A percentile compares a stretch with the other conserved stretches of the same genome.
These are phyloP conservation scores for Pythium rhizo-oryzae DNA, from an alignment of 352 stramenopile genomes.

Conservation along the genomic window DNA sequence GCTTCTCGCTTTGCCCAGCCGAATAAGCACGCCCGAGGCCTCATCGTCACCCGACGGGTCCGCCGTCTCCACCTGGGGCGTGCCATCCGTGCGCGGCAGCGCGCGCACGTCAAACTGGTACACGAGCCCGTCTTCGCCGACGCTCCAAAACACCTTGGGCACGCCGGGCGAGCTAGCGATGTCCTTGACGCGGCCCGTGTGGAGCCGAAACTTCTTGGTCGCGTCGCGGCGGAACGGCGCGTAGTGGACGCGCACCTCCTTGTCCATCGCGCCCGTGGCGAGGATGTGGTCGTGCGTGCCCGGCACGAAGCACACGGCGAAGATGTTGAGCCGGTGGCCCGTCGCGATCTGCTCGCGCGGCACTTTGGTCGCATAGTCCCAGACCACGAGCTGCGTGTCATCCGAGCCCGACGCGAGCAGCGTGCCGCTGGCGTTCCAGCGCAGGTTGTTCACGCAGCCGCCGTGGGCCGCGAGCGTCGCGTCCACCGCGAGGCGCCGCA, in stretches of 20 bases:
- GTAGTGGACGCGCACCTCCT: conserved; percentile 86
- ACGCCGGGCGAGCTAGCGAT: conserved; percentile 65
- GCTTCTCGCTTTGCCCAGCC: conserved; percentile 57
- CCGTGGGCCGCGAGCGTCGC: conserved; percentile 53
- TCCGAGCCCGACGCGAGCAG: conserved; percentile 84
- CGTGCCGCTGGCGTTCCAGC: conserved; percentile 73
- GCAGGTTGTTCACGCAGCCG: conserved; percentile 87
- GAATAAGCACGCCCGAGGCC: conserved; percentile 61
- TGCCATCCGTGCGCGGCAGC: conserved; percentile 45
- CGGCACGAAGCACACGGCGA: conserved; percentile 86
- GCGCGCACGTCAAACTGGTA: conserved; percentile 83
- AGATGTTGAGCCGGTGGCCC: conserved; percentile 85
- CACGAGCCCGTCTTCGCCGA: conserved; percentile 82
- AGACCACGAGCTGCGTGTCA: conserved; percentile 79
- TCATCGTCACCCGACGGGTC: conserved; percentile 30
- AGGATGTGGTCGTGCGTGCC: conserved; percentile 81
- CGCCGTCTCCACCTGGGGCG: neutral
- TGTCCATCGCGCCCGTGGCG: conserved; percentile 79
- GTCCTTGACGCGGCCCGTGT: conserved; percentile 83
- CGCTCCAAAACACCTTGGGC: conserved; percentile 86
- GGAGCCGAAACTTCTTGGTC: conserved; percentile 70
- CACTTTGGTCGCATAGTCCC: conserved; percentile 69
- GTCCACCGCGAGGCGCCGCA: conserved; percentile 62
- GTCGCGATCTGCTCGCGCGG: conserved; percentile 65
- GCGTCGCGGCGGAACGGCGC: conserved; percentile 69